Evolutionary conservation across 2,329 filamentous ascomycete genomes (phyloP).

Genomic region (Helminthosporium solani): DNA sequence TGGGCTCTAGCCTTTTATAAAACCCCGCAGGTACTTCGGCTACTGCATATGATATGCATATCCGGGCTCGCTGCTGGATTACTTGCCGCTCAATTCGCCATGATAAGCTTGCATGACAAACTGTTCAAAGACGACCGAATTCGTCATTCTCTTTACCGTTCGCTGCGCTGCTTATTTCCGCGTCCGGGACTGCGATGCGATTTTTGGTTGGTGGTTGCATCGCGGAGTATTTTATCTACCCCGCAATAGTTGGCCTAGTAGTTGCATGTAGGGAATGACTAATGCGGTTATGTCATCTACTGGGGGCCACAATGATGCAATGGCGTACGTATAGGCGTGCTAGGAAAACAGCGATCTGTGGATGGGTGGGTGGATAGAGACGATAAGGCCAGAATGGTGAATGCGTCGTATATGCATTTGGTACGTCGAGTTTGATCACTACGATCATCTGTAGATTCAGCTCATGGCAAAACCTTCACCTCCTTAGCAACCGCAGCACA

Average conservation of each 20-base stretch:
- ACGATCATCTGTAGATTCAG: too few species aligned
- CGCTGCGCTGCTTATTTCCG: background rate
- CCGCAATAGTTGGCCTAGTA: background rate
- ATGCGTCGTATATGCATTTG: too few species aligned
- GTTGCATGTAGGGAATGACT: background rate
- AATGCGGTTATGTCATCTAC: background rate
- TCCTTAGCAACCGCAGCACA: constrained; percentile 65
- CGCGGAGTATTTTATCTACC: background rate
- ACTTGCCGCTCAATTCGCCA: constrained; percentile 1
- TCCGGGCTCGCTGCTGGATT: constrained; percentile 6
- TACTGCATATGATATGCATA: too few species aligned
- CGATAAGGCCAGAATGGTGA: too few species aligned
- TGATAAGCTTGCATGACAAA: background rate
- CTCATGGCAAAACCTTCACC: constrained; percentile 34
- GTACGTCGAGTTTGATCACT: too few species aligned
- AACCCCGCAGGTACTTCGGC: background rate
- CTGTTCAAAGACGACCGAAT: background rate
- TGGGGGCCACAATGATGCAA: too few species aligned
- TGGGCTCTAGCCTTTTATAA: background rate
- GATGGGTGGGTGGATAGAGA: too few species aligned
- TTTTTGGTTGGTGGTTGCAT: background rate
- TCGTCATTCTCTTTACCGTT: background rate
- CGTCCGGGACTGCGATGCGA: background rate
- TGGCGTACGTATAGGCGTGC: too few species aligned
- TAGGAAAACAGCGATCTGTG: too few species aligned